These are phyloP conservation scores for Scleromitrula shiraiana DNA, from an alignment of 2,329 filamentous ascomycete genomes.

Conservation along the genomic window DNA sequence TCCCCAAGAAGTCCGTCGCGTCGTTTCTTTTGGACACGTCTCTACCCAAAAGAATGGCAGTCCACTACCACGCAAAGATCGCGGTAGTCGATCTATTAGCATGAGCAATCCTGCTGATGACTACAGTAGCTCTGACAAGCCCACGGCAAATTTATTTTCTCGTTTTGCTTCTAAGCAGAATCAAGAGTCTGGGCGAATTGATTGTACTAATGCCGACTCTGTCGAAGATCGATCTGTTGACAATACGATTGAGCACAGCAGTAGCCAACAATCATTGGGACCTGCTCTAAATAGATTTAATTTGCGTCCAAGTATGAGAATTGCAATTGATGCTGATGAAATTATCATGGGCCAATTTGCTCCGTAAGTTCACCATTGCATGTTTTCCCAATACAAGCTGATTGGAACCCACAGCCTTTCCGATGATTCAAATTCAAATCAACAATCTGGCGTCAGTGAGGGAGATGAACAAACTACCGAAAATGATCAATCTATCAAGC, in stretches of 20 bases:
- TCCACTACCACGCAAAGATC: neutral
- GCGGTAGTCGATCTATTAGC: neutral
- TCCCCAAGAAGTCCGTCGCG: neutral
- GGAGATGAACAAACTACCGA: too few species aligned
- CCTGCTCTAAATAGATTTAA: neutral
- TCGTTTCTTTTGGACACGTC: neutral
- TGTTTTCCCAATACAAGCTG: neutral
- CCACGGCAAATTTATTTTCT: neutral
- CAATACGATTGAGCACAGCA: neutral
- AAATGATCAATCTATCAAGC: too few species aligned
- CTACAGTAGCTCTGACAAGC: neutral
- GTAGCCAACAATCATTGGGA: neutral
- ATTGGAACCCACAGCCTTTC: neutral
- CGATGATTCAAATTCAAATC: neutral
- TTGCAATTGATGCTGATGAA: neutral
- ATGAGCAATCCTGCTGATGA: neutral
- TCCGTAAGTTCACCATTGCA: neutral
- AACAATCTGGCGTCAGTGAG: too few species aligned
- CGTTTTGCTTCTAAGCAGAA: neutral
- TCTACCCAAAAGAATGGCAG: neutral
- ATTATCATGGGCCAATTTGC: neutral
- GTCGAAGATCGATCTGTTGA: neutral
- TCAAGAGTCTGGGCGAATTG: too few species aligned
- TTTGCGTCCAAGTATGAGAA: neutral
- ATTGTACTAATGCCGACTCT: too few species aligned